Evolutionary conservation across 2,329 filamentous ascomycete species (phyloP).

Genomic region (Knufia fluminis): DNA sequence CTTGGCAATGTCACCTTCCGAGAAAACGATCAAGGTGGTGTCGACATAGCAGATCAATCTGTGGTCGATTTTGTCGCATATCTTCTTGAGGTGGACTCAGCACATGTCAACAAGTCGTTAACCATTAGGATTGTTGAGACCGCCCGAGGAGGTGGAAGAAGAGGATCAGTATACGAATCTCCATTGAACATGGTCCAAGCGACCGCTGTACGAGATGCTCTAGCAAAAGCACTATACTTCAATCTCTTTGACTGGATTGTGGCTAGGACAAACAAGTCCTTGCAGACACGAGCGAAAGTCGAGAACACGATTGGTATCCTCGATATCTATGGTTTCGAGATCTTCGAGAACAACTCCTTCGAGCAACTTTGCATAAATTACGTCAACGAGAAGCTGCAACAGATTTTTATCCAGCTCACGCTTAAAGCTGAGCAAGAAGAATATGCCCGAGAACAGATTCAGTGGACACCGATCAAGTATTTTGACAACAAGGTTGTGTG

Average conservation of each 20-base stretch:
- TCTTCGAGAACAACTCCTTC: conserved; percentile 98
- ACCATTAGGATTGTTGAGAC: conserved; percentile 79
- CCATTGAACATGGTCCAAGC: conserved; percentile 85
- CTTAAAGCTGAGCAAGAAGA: conserved; percentile 96
- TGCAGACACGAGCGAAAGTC: conserved; percentile 66
- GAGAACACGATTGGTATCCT: conserved; percentile 88
- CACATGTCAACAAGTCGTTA: conserved; percentile 73
- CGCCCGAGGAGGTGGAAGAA: conserved; percentile 49
- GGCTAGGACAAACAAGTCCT: conserved; percentile 75
- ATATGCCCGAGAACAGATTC: conserved; percentile 89
- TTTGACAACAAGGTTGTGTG: conserved; percentile 99
- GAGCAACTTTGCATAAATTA: conserved; percentile 99
- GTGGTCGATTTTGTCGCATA: conserved; percentile 94
- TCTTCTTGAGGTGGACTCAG: conserved; percentile 75
- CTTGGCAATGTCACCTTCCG: conserved; percentile 85
- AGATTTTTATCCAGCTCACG: conserved; percentile 97
- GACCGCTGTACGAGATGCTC: conserved; percentile 73
- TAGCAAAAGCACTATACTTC: conserved; percentile 93
- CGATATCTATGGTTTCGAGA: conserved; percentile 98
- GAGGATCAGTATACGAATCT: conserved; percentile 60
- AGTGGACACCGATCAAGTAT: conserved; percentile 98
- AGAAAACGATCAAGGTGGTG: conserved; percentile 84
- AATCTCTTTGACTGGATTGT: conserved; percentile 99
- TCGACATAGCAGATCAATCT: conserved; percentile 75
- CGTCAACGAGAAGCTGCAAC: conserved; percentile 97